phyloP scores from a whole-genome alignment of 2,329 filamentous ascomycete genomes.

The Diplodia scrobiculata region DNA sequence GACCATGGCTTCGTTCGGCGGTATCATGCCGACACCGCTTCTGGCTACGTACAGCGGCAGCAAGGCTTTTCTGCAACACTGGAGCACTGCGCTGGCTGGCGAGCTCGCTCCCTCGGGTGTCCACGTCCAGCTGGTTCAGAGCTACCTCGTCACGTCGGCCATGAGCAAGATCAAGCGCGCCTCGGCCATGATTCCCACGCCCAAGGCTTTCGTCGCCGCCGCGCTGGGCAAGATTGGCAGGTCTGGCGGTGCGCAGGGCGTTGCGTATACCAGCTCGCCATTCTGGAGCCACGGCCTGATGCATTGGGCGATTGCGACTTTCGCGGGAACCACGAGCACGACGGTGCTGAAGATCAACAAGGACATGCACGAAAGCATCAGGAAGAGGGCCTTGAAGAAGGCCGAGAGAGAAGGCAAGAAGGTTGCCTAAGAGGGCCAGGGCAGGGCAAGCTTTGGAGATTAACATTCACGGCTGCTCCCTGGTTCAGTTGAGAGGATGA shows the following conservation, averaged over 20 bases:
- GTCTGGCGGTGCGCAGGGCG: slow-evolving; percentile 73
- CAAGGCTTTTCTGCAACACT: slow-evolving; percentile 97
- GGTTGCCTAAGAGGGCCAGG: slow-evolving; percentile 31
- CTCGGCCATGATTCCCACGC: slow-evolving; percentile 75
- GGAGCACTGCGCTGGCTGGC: slow-evolving; percentile 81
- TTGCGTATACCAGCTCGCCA: slow-evolving; percentile 82
- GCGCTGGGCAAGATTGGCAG: slow-evolving; percentile 78
- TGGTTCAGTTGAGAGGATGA: too few species aligned
- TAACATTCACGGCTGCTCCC: not conserved
- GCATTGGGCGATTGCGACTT: slow-evolving; percentile 73
- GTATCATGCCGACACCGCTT: slow-evolving; percentile 85
- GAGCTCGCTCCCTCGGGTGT: slow-evolving; percentile 81
- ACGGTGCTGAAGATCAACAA: slow-evolving; percentile 63
- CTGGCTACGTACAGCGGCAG: slow-evolving; percentile 95
- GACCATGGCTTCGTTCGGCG: slow-evolving; percentile 96
- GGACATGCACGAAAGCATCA: slow-evolving; percentile 78
- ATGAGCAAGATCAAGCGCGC: slow-evolving; percentile 94
- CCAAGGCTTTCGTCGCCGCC: slow-evolving; percentile 77
- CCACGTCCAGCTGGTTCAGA: slow-evolving; percentile 86
- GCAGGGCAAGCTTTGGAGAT: not conserved
- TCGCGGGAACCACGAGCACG: slow-evolving; percentile 61
- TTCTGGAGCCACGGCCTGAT: slow-evolving; percentile 91
- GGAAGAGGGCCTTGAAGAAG: slow-evolving; percentile 80
- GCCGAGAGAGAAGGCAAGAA: slow-evolving; percentile 75
- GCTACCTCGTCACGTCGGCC: slow-evolving; percentile 89